Evolutionary conservation across 768 basidiomycete genomes (phyloP), one percentile per base, ranked within the genome.

Genomic region (Goffeauzyma gilvescens): DNA sequence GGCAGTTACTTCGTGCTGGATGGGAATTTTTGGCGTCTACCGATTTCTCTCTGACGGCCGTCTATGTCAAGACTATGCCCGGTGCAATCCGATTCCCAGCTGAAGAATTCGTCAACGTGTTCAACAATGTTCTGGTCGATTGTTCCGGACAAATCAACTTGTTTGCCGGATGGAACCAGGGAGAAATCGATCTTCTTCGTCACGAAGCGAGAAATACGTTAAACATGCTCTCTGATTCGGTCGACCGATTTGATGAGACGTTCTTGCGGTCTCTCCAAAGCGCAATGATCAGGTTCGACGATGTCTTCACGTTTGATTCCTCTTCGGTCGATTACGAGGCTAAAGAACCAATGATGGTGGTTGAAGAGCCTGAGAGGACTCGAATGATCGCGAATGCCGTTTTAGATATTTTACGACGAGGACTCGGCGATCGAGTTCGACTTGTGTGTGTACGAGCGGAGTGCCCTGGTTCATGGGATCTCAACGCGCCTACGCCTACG

Each of bases 1-100:
- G 90, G 64, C 86, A 89, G 57, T 68, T 90, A 22, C 79, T 95
- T 61, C 74, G 79, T 51, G 84, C 81, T 25, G 78, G 75, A 1
- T 65, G 90, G 51, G 82, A 87, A 58, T 78, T 87, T 55, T 59
- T 95, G 18, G 84, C 79, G 4, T 76, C 75, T 42, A 76, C 77
- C 44, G 73, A 84, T 42, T 81, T 81, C 39, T 64, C 58, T 25
- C 67, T 65, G 6, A 70, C 72, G 1, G 67, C 70, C 0, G 64
- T 75, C 2, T 83, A 78, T 45, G 68, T 79, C 30, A 57, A 81
- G 73, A 55, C 64, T 68, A 22, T 42, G 5, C 51, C 65, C 5
- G 42, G 26, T 15, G 32, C 18, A 5, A 31, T 39, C 22, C 23
- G 34, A 25, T 46, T 56, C 21, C 45, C 51, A 0, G 41, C 34